phyloP scores from a whole-genome alignment of 2,329 filamentous ascomycete species.

The Venturia carpophila region DNA sequence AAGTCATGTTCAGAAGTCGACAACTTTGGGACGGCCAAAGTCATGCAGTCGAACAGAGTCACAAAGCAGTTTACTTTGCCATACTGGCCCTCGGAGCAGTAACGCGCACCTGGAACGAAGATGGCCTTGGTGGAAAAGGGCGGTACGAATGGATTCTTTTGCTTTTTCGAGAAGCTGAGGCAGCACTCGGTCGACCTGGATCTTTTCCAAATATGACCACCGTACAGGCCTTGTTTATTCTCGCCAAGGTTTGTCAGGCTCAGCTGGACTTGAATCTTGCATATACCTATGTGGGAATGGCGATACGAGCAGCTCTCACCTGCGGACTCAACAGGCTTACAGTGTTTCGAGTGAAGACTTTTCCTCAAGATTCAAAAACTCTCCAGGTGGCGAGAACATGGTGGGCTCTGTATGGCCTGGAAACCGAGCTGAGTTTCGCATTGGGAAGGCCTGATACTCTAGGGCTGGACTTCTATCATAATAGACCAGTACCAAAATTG shows the following conservation, averaged over 20 bases:
- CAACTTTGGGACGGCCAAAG: constrained; percentile 35
- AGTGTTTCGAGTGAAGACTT: constrained; percentile 4
- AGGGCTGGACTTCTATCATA: constrained; percentile 43
- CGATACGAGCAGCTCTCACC: constrained; percentile 41
- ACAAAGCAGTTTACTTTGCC: constrained; percentile 42
- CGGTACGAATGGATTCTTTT: constrained; percentile 42
- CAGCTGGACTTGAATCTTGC: constrained; percentile 42
- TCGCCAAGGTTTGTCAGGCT: constrained; percentile 45
- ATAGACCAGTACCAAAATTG: constrained; percentile 28
- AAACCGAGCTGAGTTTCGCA: constrained; percentile 36
- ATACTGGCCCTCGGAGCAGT: constrained; percentile 41
- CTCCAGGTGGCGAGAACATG: constrained; percentile 20
- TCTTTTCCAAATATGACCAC: constrained; percentile 42
- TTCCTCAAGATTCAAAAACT: constrained; percentile 13
- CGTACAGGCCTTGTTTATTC: constrained; percentile 41
- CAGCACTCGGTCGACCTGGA: constrained; percentile 33
- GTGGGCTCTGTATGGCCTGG: constrained; percentile 23
- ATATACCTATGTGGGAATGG: constrained; percentile 43
- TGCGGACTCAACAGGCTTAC: constrained; percentile 41
- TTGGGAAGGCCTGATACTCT: constrained; percentile 43
- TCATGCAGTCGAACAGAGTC: constrained; percentile 32
- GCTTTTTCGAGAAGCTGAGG: constrained; percentile 38
- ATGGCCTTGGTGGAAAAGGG: constrained; percentile 36
- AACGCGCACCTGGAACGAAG: constrained; percentile 38
- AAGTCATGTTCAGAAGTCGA: constrained; percentile 38